Percentiles rank a stretch among this genome's conserved stretches.
These are phyloP conservation scores for Ramaria sp. DNA, from an alignment of 768 basidiomycete genomes.

Conservation along the genomic window DNA sequence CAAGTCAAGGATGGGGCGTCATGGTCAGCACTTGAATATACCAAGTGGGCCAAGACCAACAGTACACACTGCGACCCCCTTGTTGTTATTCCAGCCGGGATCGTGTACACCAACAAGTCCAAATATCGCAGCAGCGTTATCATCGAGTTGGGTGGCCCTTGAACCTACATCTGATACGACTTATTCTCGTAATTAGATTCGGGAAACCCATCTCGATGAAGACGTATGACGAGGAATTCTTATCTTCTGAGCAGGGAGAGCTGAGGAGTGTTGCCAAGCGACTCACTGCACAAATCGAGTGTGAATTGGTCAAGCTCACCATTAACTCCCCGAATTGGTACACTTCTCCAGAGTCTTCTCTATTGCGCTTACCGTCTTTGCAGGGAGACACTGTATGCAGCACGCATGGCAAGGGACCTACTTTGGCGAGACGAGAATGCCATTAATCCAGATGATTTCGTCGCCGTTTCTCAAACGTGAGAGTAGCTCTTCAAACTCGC, in stretches of 20 bases:
- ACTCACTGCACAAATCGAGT: conserved; percentile 66
- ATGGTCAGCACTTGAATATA: conserved; percentile 92
- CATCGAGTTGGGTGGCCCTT: conserved; percentile 21
- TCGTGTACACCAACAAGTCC: conserved; percentile 92
- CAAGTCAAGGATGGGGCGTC: conserved; percentile 83
- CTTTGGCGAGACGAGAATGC: conserved; percentile 80
- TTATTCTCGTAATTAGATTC: conserved; percentile 40
- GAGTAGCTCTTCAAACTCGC: conserved; percentile 19
- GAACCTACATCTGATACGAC: conserved; percentile 8
- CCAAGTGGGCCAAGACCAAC: conserved; percentile 60
- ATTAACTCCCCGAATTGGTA: conserved; percentile 95
- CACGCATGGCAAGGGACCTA: conserved; percentile 86
- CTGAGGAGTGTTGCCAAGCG: conserved; percentile 77
- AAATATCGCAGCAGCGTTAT: conserved; percentile 88
- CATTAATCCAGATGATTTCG: conserved; percentile 74
- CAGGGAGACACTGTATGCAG: conserved; percentile 86
- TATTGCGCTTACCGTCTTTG: background rate
- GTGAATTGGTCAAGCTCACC: conserved; percentile 60
- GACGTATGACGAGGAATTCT: conserved; percentile 66
- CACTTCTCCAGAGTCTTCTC: conserved; percentile 16
- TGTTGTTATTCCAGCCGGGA: conserved; percentile 69
- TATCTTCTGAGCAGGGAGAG: conserved; percentile 54
- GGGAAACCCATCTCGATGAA: conserved; percentile 72
- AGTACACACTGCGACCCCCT: conserved; percentile 39
- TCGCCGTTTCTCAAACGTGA: conserved; percentile 83